phyloP scores from a whole-genome alignment of 345 rosid species.

The Angophora floribunda region DNA sequence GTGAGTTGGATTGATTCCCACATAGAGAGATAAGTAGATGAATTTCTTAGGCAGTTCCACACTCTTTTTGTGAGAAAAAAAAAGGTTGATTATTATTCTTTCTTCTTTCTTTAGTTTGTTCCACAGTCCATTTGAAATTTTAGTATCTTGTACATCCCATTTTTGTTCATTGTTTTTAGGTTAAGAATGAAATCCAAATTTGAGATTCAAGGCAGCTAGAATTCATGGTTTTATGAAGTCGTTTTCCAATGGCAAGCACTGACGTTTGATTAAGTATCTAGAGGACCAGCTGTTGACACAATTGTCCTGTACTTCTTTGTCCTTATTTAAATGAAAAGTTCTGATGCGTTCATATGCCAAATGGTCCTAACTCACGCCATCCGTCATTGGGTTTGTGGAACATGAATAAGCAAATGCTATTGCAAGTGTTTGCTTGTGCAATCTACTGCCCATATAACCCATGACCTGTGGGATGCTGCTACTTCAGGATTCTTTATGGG shows the following conservation, averaged over 20 bases:
- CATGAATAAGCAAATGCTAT: not conserved
- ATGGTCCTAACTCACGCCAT: not conserved
- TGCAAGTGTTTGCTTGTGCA: not conserved
- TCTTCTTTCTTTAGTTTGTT: not conserved
- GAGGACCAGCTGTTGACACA: not conserved
- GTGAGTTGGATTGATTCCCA: not conserved
- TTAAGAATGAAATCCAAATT: not conserved
- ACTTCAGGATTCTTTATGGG: not conserved
- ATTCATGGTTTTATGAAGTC: not conserved
- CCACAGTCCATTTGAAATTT: not conserved
- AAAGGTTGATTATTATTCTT: not conserved
- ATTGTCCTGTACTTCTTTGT: not conserved
- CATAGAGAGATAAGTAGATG: not conserved
- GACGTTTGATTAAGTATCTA: not conserved
- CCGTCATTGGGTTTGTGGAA: not conserved
- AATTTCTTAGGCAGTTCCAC: not conserved
- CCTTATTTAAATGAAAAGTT: not conserved
- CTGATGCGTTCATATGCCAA: not conserved
- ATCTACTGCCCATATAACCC: not conserved
- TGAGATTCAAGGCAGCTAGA: not conserved
- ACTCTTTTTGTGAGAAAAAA: not conserved
- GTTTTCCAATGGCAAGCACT: not conserved
- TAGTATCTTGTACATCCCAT: not conserved
- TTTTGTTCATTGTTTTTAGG: not conserved
- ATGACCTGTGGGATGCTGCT: not conserved